Percentiles rank a stretch among this genome's conserved stretches.
phyloP scores from a whole-genome alignment of 768 basidiomycete genomes.

The Suillus americanus region DNA sequence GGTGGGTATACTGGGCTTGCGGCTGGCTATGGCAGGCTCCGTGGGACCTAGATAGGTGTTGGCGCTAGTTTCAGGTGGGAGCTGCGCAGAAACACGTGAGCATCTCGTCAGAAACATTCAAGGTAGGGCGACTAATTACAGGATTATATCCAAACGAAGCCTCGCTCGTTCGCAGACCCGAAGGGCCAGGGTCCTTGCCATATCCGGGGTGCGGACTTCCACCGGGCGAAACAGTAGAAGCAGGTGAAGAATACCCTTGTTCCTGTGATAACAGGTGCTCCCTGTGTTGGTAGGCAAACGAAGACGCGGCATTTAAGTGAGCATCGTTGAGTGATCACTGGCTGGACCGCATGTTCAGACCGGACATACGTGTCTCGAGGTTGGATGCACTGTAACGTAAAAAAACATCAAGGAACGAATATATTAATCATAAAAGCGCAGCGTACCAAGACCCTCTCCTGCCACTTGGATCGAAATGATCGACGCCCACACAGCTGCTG shows the following conservation, averaged over 20 bases:
- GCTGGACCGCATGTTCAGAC: constrained; percentile 34
- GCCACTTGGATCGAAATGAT: constrained; percentile 34
- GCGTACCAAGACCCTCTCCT: constrained; percentile 34
- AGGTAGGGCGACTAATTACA: constrained; percentile 12
- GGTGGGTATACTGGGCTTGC: constrained; percentile 23
- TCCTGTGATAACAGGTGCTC: constrained; percentile 29
- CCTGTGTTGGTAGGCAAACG: constrained; percentile 18
- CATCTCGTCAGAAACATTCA: not conserved
- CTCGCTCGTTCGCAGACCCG: constrained; percentile 23
- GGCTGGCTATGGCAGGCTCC: constrained; percentile 21
- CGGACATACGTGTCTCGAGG: constrained; percentile 31
- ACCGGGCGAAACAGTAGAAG: constrained; percentile 44
- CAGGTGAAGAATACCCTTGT: constrained; percentile 42
- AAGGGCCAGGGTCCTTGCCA: constrained; percentile 22
- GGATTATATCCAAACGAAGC: constrained; percentile 25
- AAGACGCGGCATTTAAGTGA: constrained; percentile 18
- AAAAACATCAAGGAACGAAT: constrained; percentile 9
- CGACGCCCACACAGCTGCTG: constrained; percentile 33
- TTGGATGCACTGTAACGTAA: constrained; percentile 29
- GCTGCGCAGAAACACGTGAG: not conserved
- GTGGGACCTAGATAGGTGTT: constrained; percentile 23
- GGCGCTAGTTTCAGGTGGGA: constrained; percentile 4
- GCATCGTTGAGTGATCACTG: constrained; percentile 33
- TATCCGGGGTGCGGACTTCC: constrained; percentile 32
- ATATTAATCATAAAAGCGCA: constrained; percentile 8